Evolutionary conservation across 1,284 basidiomycete genomes (phyloP), one percentile per base, ranked within the genome.

Genomic region (Puccinia novopanici): DNA sequence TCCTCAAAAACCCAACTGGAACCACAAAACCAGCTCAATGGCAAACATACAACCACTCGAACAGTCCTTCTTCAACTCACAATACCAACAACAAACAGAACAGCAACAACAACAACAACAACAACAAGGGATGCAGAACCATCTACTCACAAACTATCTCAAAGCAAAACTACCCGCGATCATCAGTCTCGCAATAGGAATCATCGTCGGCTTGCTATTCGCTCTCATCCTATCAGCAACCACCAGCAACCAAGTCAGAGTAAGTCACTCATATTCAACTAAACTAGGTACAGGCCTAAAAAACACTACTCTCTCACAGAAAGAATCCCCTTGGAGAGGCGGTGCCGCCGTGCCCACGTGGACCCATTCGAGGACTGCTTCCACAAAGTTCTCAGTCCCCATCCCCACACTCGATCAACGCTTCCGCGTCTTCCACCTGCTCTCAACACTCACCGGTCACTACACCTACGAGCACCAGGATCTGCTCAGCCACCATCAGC

Each of bases 391-490:
- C 61, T 10, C 27, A 10, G 59, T 67, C n/a, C 79, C 61, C 15
- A 75, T 57, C 42, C 85, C 85, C 19, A 84, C 85, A 2, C 81
- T 84, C 77, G 90, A 92, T 48, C 93, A 97, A 85, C 91, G 95
- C 19, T 88, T 89, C 67, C 91, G 94, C 68, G 91, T 97, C 24
- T 89, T 97, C 55, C 90, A 94, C 81, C 89, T 97, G 68, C 89
- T 98, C 76, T 92, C 92, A 40, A 91, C 92, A 6, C 89, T 98
- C 71, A 91, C 93, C 0, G 90, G 93, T 0, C 93, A 95, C 85
- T 92, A 97, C 86, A 97, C 95, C 55, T 78, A 78, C 37, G 75
- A 68, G 40, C 61, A 78, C 17, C 42, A 52, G 27, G 50, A 68
- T 27, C 34, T 59, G 12, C 13, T 50, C 34, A 70, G 24, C 34